Base-by-base conservation (phyloP, 2,329 filamentous ascomycete genomes). In the Fusarium nurragi region DNA sequence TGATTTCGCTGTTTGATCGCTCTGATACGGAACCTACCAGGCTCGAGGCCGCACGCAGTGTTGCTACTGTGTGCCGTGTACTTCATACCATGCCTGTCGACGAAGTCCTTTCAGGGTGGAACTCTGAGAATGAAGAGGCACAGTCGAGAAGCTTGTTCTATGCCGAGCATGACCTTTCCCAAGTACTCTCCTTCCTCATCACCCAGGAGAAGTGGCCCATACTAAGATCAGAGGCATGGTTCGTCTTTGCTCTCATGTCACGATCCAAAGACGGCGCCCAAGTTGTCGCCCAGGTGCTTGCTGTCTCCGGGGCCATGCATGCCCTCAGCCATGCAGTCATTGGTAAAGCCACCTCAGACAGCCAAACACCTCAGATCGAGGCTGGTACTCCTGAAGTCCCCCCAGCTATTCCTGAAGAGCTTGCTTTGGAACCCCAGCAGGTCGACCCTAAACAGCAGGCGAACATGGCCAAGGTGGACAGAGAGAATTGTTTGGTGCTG, bases 401-500 rank as follows among this genome's bases (percentile, higher is more conserved):
- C 4, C 37, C 60, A 18, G 65, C 67, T 5, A 54, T 73, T 38
- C 70, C 78, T 3, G 73, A 77, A 2, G 76, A 75, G 0, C 65
- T 83, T 8, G 76, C 74, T 6, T 71, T 83, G 13, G 77, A 83
- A 67, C 83, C 82, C 45, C 83, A 81, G 66, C 82, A 82, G 57
- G 77, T 78, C 5, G 79, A 84, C 46, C 75, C 78, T 1, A 76
- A 75, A 22, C 77, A 80, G 52, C 73, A 77, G 38, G 80, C 78
- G 2, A 78, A 78, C 39, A 83, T 84, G 77, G 75, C 77, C 2
- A 79, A 79, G 58, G 77, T 85, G 7, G 86, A 89, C 67, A 79
- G 86, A 10, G 86, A 89, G 72, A 90, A 90, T 60, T 85, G 81
- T 0, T 74, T 90, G 21, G 84, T 89, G 1, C 73, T 90, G 54